Conservation (phyloP, 176 grass and related monocot genomes). For the Luzula sylvatica region DNA sequence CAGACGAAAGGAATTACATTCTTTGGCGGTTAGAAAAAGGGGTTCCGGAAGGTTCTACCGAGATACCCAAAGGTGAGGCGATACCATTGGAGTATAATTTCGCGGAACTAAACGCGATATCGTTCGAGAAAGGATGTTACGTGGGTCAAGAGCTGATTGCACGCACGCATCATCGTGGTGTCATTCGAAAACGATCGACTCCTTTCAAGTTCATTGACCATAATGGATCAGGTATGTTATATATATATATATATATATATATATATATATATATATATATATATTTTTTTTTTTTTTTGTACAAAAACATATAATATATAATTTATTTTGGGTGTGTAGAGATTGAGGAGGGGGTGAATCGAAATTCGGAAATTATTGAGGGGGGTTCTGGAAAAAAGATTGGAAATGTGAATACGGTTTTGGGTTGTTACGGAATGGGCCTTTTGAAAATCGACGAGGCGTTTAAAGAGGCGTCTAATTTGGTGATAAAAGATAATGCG, state of each 20-base stretch:
- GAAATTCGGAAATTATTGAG: conserved; percentile 51
- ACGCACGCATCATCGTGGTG: conserved; percentile 79
- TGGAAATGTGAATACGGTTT: conserved; percentile 44
- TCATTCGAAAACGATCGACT: conserved; percentile 76
- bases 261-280: too few relatives aligned
- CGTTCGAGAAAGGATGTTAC: conserved; percentile 93
- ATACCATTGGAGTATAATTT: conserved; percentile 91
- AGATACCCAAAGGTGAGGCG: conserved; percentile 95
- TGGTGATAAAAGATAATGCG: conserved; percentile 25
- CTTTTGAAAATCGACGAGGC: conserved; percentile 47
- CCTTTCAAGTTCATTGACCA: conserved; percentile 47
- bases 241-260: too few relatives aligned
- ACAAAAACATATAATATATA: too few relatives aligned
- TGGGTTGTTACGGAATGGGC: conserved; percentile 60
- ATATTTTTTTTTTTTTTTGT: background rate
- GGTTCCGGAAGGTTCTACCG: conserved; percentile 78
- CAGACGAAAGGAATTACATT: conserved; percentile 63
- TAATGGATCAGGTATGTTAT: conserved; percentile 43
- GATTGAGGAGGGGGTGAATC: conserved; percentile 32
- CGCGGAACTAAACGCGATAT: conserved; percentile 76
- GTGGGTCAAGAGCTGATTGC: conserved; percentile 93
- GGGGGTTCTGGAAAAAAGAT: conserved; percentile 50
- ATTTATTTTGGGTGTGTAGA: too few relatives aligned
- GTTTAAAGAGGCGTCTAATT: conserved; percentile 24
- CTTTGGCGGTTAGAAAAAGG: conserved; percentile 68